Conservation (phyloP, 2,329 filamentous ascomycete genomes). For the Pseudocercospora eumusae region DNA sequence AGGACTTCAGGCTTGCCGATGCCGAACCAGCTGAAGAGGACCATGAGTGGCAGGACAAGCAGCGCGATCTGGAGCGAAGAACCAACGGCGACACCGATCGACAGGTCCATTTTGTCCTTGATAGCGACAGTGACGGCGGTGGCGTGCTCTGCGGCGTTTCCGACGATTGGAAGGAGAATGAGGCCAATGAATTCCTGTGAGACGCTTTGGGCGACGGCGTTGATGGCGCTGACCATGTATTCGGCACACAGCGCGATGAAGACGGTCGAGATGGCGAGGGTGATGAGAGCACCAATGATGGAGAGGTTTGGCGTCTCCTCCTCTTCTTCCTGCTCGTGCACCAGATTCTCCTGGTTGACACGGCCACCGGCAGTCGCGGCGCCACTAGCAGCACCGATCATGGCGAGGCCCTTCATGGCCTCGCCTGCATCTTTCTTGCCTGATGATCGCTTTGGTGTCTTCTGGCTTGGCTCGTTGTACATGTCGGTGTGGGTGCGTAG, state of each 20-base stretch:
- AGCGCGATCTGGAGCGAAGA: constrained; percentile 67
- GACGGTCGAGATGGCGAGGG: constrained; percentile 71
- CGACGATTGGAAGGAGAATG: constrained; percentile 66
- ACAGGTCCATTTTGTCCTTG: constrained; percentile 70
- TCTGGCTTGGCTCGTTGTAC: constrained; percentile 78
- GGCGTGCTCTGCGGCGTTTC: constrained; percentile 67
- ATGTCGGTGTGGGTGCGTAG: constrained; percentile 79
- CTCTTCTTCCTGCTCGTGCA: constrained; percentile 54
- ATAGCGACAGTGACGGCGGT: constrained; percentile 62
- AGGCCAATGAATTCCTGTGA: constrained; percentile 64
- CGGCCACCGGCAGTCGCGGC: constrained; percentile 54
- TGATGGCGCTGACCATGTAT: constrained; percentile 63
- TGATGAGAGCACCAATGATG: constrained; percentile 69
- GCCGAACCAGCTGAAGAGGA: constrained; percentile 63
- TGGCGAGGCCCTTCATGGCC: constrained; percentile 51
- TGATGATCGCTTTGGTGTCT: constrained; percentile 63
- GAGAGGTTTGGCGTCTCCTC: constrained; percentile 73
- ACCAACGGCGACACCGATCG: constrained; percentile 66
- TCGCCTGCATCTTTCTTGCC: constrained; percentile 54
- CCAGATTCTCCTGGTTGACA: constrained; percentile 51
- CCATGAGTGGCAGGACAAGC: constrained; percentile 61
- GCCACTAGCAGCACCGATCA: constrained; percentile 55
- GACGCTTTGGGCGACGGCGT: constrained; percentile 54
- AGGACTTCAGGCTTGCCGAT: constrained; percentile 53
- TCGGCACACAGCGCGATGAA: constrained; percentile 77